Percentiles rank a stretch among this genome's conserved stretches.
Conservation (phyloP, 805 yeast species). For the Wickerhamiella nectarea region DNA sequence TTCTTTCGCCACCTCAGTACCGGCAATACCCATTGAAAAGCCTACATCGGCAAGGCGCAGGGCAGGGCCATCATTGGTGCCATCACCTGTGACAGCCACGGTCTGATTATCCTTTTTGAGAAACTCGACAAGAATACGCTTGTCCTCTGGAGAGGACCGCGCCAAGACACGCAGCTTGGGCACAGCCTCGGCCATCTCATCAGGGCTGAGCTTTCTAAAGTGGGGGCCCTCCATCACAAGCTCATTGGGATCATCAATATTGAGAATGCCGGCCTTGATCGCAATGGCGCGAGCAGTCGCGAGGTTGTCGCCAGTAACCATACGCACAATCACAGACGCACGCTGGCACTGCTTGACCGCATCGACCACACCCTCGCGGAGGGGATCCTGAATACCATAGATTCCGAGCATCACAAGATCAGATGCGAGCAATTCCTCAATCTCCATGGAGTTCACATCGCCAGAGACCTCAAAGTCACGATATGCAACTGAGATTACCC, state of each 20-base stretch:
- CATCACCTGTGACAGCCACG: constrained; percentile 98
- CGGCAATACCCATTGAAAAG: constrained; percentile 95
- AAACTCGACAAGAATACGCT: constrained; percentile 70
- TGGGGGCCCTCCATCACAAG: constrained; percentile 87
- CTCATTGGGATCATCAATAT: constrained; percentile 38
- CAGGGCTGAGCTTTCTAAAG: constrained; percentile 52
- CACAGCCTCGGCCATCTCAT: constrained; percentile 45
- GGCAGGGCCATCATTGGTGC: constrained; percentile 98
- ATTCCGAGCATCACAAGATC: constrained; percentile 49
- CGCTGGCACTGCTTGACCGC: constrained; percentile 74
- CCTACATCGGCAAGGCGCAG: constrained; percentile 95
- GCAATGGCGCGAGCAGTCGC: constrained; percentile 89
- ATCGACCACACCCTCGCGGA: constrained; percentile 76
- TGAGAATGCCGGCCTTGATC: constrained; percentile 58
- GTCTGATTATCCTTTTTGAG: constrained; percentile 73
- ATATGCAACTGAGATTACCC: constrained; percentile 85
- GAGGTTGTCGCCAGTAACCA: constrained; percentile 97
- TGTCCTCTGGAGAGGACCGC: constrained; percentile 92
- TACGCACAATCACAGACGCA: constrained; percentile 90
- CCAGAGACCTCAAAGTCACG: constrained; percentile 34
- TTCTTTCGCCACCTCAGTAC: constrained; percentile 97
- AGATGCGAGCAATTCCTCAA: constrained; percentile 1
- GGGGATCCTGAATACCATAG: constrained; percentile 91
- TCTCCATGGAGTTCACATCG: constrained; percentile 17
- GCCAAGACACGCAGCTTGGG: constrained; percentile 77